A percentile compares a stretch with the other conserved stretches of the same genome.
phyloP scores from a whole-genome alignment of 768 basidiomycete genomes.

The Kwoniella sp. region DNA sequence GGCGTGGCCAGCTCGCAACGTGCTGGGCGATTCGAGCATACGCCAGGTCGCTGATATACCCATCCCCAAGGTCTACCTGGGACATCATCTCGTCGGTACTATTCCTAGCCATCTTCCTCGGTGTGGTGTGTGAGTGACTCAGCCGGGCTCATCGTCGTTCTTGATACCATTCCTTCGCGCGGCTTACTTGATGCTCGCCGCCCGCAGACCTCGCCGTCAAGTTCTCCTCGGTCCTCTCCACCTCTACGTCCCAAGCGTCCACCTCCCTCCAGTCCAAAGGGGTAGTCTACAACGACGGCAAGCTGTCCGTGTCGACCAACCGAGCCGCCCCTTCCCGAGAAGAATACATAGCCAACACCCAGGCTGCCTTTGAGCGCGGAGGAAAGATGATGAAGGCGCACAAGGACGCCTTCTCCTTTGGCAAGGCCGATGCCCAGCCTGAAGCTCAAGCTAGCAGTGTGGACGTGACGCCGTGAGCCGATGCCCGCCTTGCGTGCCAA shows the following conservation, averaged over 20 bases:
- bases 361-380: constrained; percentile 32
- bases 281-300: constrained; percentile 25
- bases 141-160: not conserved
- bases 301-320: constrained; percentile 28
- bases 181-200: too few relatives aligned
- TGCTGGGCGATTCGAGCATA: too few relatives aligned
- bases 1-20: too few relatives aligned
- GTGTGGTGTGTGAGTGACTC: constrained; percentile 34
- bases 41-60: too few relatives aligned
- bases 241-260: constrained; percentile 16
- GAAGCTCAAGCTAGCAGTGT: constrained; percentile 1
- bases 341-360: constrained; percentile 37
- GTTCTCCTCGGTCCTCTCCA: constrained; percentile 16
- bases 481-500: not conserved
- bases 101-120: constrained; percentile 34
- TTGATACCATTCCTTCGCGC: not conserved
- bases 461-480: constrained; percentile 1
- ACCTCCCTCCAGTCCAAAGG: constrained; percentile 19
- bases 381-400: constrained; percentile 35
- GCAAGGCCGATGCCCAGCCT: not conserved
- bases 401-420: constrained; percentile 32
- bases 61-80: constrained; percentile 36
- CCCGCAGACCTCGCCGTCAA: constrained; percentile 12
- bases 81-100: constrained; percentile 31
- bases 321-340: constrained; percentile 29